Base-by-base conservation (phyloP, 352 stramenopile species). In the Detonula confervacea region DNA sequence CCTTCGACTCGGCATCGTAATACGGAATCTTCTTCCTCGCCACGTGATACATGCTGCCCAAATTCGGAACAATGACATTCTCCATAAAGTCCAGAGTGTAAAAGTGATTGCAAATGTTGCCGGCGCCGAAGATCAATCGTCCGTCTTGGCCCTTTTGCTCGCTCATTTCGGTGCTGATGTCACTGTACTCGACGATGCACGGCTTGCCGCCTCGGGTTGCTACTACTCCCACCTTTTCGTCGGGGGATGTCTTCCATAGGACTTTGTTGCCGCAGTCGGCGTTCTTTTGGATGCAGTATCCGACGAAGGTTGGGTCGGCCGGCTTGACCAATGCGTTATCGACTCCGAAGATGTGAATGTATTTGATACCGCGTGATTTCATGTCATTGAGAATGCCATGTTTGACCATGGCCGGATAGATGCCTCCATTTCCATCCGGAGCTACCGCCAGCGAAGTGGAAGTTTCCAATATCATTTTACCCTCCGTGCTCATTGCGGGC, bases 71-170 rank as follows among this genome's bases (percentile, higher is more conserved):
- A 7, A 92, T 79, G 0, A 82, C 83, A 30, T 89, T 70, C 18
- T 77, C 60, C 11, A 98, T 61, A 83, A 98, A 98, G 37, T 94
- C 95, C 37, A 98, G 59, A 0, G 94, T 96, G 81, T 97, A 99
- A 70, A 97, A 98, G 83, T 99, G 97, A 91, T 98, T 98, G 94
- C 97, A 99, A 83, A 99, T 98, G 80, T 99, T 99, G 25, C 95
- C 97, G 0, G 96, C 96, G 11, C 96, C 95, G 83, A 97, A 99
- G 0, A 95, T 78, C 8, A 99, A 91, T 60, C 94, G 91, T 11
- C 96, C 96, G 55, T 83, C 61, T n/a, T n/a, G n/a, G 12, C 96
- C 49, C 30, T 77, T 22, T 83, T 46, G 88, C 80, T 86, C 92
- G 59, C 77, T 93, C 91, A 73, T 92, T 91, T 75, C 92, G 71